These are phyloP conservation scores for Bryoglossum gracile DNA, from an alignment of 495 filamentous ascomycete species.

Conservation along the genomic window DNA sequence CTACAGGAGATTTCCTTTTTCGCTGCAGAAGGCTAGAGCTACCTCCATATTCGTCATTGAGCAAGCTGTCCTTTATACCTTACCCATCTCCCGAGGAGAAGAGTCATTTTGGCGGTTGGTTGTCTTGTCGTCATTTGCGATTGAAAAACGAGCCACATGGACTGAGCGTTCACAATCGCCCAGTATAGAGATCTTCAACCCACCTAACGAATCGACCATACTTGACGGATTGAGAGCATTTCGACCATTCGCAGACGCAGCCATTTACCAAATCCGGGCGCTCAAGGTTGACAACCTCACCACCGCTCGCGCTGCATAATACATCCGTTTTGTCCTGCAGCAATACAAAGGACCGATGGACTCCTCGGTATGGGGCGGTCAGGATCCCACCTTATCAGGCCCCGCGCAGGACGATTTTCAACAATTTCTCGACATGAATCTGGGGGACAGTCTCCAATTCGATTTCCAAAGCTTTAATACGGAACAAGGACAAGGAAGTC, in stretches of 20 bases:
- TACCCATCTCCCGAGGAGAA: no score
- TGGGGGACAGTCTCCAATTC: constrained; percentile 40
- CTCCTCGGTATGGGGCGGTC: constrained; percentile 39
- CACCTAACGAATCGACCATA: no score
- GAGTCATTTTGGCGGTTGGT: no score
- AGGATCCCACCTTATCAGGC: constrained; percentile 36
- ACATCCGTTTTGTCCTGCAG: not conserved
- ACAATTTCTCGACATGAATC: constrained; percentile 47
- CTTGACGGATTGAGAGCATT: no score
- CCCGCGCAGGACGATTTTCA: constrained; percentile 45
- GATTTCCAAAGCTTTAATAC: constrained; percentile 37
- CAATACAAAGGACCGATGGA: constrained; percentile 24
- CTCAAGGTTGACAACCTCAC: constrained; percentile 2
- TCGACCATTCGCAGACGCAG: no score
- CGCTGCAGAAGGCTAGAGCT: no score
- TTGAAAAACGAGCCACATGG: constrained; percentile 4
- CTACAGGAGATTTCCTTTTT: no score
- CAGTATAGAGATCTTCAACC: no score
- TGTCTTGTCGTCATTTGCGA: no score
- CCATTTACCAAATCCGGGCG: no score
- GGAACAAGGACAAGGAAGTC: constrained; percentile 16
- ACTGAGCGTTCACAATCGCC: constrained; percentile 5
- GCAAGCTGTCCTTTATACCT: no score
- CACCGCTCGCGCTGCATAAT: constrained; percentile 2
- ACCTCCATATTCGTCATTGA: no score